Evolutionary conservation across 495 filamentous ascomycete genomes (phyloP).

Genomic region (Filosporella fistucella): DNA sequence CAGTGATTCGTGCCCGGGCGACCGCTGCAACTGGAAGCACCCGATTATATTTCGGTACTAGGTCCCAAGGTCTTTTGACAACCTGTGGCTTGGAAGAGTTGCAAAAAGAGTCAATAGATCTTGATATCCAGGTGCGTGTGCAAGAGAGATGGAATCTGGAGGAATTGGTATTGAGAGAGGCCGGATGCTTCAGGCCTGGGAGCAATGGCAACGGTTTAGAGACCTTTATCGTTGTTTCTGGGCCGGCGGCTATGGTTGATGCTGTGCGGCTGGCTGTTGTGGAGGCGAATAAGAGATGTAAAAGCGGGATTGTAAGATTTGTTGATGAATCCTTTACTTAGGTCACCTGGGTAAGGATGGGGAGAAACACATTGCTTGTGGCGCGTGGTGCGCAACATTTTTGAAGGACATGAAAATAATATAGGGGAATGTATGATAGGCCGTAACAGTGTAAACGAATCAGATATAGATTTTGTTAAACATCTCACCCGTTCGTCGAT

Average conservation of each 20-base stretch:
- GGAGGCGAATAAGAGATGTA: neutral
- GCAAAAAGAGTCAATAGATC: neutral
- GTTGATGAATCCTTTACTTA: conserved; percentile 26
- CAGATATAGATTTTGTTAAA: too few species aligned
- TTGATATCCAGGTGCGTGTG: neutral
- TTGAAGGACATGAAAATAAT: too few species aligned
- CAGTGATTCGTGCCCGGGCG: too few species aligned
- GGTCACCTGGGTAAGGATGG: too few species aligned
- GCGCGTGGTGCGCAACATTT: too few species aligned
- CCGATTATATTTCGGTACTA: neutral
- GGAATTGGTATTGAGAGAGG: conserved; percentile 18
- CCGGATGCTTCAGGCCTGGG: too few species aligned
- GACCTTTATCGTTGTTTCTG: conserved; percentile 25
- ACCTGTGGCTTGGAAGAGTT: neutral
- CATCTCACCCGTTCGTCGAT: too few species aligned
- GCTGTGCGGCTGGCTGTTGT: conserved; percentile 1
- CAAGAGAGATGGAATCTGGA: neutral
- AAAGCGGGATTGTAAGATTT: conserved; percentile 14
- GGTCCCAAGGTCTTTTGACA: neutral
- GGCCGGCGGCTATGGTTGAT: conserved; percentile 24
- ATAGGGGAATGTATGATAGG: too few species aligned
- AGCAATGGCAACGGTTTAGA: too few species aligned
- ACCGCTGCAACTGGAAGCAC: conserved; percentile 4
- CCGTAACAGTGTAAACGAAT: too few species aligned
- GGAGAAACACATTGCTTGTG: too few species aligned